Evolutionary conservation across 1,139 yeast species (phyloP).

Genomic region (Debaryomyces nepalensis): DNA sequence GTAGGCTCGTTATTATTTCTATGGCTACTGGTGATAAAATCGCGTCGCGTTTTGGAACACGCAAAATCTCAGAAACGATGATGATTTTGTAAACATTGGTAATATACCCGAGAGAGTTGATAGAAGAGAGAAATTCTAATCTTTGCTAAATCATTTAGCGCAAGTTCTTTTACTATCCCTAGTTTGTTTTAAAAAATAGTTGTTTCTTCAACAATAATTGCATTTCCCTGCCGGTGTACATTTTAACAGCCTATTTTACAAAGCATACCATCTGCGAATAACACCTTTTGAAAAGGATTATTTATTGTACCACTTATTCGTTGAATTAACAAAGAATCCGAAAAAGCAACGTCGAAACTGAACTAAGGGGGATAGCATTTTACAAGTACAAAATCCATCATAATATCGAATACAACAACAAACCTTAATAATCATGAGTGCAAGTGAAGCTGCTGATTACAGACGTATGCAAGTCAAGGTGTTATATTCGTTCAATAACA

Average conservation of each 20-base stretch:
- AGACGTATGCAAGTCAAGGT: slow-evolving; percentile 58
- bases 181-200: neutral
- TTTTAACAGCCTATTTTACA: slow-evolving; percentile 4
- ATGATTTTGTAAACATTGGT: slow-evolving; percentile 11
- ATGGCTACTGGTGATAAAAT: slow-evolving; percentile 8
- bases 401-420: slow-evolving; percentile 4
- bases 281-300: neutral
- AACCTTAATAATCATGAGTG: slow-evolving; percentile 17
- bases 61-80: slow-evolving; percentile 8
- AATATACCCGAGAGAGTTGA: slow-evolving; percentile 5
- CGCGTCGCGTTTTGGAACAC: slow-evolving; percentile 13
- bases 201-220: slow-evolving; percentile 3
- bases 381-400: neutral
- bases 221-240: neutral
- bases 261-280: slow-evolving; percentile 3
- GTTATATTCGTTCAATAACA: slow-evolving; percentile 63
- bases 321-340: too few relatives aligned
- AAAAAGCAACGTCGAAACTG: too few relatives aligned
- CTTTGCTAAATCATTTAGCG: neutral
- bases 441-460: slow-evolving; percentile 29
- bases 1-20: neutral
- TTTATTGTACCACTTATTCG: slow-evolving; percentile 6
- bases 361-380: neutral
- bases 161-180: neutral
- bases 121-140: neutral